phyloP scores from a whole-genome alignment of 2,329 filamentous ascomycete species.

The Scopulariopsis brevicaulis region DNA sequence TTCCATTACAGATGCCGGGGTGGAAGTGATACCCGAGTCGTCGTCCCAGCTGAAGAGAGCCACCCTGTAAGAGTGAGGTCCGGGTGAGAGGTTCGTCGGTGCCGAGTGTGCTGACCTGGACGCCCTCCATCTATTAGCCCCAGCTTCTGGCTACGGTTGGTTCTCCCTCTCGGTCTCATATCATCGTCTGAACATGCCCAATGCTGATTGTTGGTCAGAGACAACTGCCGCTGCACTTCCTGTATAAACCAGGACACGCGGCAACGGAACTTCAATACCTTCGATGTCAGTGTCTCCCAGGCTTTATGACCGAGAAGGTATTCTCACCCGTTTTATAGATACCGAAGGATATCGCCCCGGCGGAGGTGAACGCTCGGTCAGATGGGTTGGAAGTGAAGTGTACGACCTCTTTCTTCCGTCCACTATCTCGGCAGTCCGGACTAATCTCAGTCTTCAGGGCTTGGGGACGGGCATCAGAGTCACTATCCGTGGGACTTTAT shows the following conservation, averaged over 20 bases:
- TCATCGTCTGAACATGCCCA: background rate
- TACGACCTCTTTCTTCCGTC: conserved; percentile 8
- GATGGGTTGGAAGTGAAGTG: conserved; percentile 22
- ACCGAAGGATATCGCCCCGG: conserved; percentile 16
- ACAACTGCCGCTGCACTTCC: conserved; percentile 28
- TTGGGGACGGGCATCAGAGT: conserved; percentile 56
- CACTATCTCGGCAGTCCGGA: background rate
- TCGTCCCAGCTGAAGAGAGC: background rate
- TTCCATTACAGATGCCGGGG: background rate
- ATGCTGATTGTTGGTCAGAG: conserved; percentile 13
- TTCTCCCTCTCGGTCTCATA: conserved; percentile 4
- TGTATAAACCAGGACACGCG: conserved; percentile 29
- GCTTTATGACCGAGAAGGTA: background rate
- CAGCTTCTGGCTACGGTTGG: conserved; percentile 17
- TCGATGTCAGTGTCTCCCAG: conserved; percentile 16
- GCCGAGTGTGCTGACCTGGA: background rate
- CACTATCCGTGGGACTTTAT: conserved; percentile 56
- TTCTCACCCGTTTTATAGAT: conserved; percentile 15
- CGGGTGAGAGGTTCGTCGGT: background rate
- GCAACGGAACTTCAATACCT: conserved; percentile 29
- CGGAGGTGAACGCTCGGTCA: conserved; percentile 13
- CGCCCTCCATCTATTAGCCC: conserved; percentile 8
- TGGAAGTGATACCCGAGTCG: background rate
- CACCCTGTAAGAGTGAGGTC: background rate
- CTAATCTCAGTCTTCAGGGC: conserved; percentile 37